Evolutionary conservation across 1,284 basidiomycete species (phyloP), one percentile per base, ranked within the genome.

Genomic region (Lentinula novae-zelandiae): DNA sequence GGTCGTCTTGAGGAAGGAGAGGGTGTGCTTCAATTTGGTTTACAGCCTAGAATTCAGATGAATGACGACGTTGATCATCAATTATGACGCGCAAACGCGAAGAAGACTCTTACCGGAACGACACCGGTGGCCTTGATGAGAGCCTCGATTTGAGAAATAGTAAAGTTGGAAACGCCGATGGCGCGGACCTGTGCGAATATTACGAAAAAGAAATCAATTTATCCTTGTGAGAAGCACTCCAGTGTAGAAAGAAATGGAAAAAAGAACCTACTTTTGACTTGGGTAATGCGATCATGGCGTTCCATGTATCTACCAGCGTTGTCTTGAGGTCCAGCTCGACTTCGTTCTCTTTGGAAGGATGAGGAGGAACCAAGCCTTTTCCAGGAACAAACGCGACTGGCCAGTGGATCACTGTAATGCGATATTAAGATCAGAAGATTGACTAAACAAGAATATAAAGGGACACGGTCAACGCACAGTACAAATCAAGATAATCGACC

Each of bases 11-110:
- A 3, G 82, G 87, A 54, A 89, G 80, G 53, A 87, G 80, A 6
- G 93, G 93, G 78, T 96, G 94, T 38, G 84, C 84, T 74, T 95
- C 92, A 65, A 95, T 79, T 78, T 96, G 93, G 78, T 95, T 94
- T 53, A 79, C 86, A 46, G 81, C 73, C 81, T 85, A 7, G 9
- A 39, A 13, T 27, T 27, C 27, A 27, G 13, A 39, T 15, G 22
- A 46, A 46, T 9, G n/a, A 46, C 20, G 20, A 61, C 10, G 22
- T 12, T 22, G 36, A 31, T 34, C 22, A 27, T 27, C 27, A 27
- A 27, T 27, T 27, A 27, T 27, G 27, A 27, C 27, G 27, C 3
- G 27, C 27, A 27, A 27, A 27, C 27, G 27, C 12, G 53, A 51
- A 10, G 9, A 49, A 34, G 50, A 57, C 13, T 48, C 63, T 52